These are phyloP conservation scores for Hanseniaspora uvarum DNA, from an alignment of 1,139 yeast species.

Conservation along the genomic window DNA sequence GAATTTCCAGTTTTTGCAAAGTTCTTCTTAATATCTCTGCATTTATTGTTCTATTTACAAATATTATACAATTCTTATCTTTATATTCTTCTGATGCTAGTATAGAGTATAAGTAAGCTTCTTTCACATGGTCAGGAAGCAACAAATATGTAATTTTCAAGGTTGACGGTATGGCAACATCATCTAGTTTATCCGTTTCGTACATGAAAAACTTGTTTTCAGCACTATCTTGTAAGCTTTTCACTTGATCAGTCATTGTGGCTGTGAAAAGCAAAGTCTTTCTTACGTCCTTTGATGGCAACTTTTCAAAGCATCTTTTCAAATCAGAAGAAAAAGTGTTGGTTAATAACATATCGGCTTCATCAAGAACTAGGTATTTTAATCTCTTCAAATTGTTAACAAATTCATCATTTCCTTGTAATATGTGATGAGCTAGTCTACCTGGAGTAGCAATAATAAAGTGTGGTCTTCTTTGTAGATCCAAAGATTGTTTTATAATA, in stretches of 20 bases:
- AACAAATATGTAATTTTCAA: constrained; percentile 46
- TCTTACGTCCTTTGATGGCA: constrained; percentile 63
- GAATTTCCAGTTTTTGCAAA: constrained; percentile 57
- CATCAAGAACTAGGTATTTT: constrained; percentile 79
- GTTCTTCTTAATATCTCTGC: constrained; percentile 80
- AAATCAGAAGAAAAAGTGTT: constrained; percentile 76
- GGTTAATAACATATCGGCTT: constrained; percentile 84
- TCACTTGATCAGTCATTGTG: constrained; percentile 85
- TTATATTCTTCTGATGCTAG: constrained; percentile 53
- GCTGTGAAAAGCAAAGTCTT: constrained; percentile 92
- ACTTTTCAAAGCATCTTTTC: constrained; percentile 53
- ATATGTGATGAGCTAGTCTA: constrained; percentile 82
- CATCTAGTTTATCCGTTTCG: constrained; percentile 64
- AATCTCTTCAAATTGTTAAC: constrained; percentile 66
- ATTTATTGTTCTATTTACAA: constrained; percentile 80
- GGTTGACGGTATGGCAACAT: constrained; percentile 69
- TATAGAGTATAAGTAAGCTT: constrained; percentile 68
- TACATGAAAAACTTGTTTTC: constrained; percentile 64
- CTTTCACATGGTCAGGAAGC: constrained; percentile 77
- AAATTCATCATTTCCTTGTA: constrained; percentile 83
- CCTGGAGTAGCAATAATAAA: constrained; percentile 97
- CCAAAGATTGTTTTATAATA: constrained; percentile 74
- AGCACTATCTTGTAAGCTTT: constrained; percentile 56
- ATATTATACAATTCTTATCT: constrained; percentile 66
- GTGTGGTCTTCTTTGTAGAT: constrained; percentile 76